Base-by-base conservation (phyloP, 1,284 basidiomycete species). In the Malassezia dermatis region DNA sequence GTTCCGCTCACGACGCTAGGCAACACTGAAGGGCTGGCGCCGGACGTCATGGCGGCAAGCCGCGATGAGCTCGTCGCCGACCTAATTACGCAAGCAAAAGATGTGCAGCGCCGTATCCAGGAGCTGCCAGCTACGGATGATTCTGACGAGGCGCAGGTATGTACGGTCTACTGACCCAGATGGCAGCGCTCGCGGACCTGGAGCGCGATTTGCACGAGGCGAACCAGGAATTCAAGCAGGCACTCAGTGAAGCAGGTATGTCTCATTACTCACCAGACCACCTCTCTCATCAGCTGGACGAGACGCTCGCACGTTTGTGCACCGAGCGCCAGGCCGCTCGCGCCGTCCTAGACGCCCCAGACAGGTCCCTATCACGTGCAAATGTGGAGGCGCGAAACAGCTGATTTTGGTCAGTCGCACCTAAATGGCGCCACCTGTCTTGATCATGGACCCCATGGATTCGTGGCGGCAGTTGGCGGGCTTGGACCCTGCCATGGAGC, bases 1-100 rank as follows among this genome's bases (percentile, higher is more conserved):
- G 43, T 67, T 2, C 65, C 65, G 0, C 50, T 67, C 8, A 65
- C 63, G 2, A 48, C 63, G 8, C 46, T 63, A 1, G 65, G 65
- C 5, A 62, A 62, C 19, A 65, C 65, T 0, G 65, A 67, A 40
- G 57, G 60, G 2, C 56, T 64, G 8, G 35, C 56, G 2, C 40
- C 40, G 1, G 65, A 62, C 23, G 59, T 54, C 51, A 37, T 61
- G 35, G 34, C 44, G 3, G 48, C 60, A 3, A 64, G 56, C 17
- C 55, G 50, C 15, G 39, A 52, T 1, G 65, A 67, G 37, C 56
- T 67, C n/a, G 61, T 67, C 11, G 34, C 49, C 1, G 64, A 67
- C 26, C 53, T 67, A 0, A 51, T 67, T 0, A 42, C 46, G 8
- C 65, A 67, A 28, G 65, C 65, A 4, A 47, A 56, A 2, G 35